phyloP scores from a whole-genome alignment of 2,329 filamentous ascomycete genomes.

The Penicillium fuscoglaucum region DNA sequence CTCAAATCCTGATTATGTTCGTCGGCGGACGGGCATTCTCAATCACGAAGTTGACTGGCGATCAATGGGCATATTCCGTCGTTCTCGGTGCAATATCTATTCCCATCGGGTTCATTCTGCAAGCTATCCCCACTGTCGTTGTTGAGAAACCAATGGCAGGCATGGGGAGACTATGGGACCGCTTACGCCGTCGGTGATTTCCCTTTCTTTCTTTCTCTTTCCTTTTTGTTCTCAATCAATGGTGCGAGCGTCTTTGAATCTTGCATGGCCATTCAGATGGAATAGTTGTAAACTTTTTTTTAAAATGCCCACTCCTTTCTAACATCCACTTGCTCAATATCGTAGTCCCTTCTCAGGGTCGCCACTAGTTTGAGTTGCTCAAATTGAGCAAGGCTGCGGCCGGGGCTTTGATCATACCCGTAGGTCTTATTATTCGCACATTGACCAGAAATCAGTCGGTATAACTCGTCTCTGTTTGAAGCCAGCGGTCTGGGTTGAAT shows the following conservation, averaged over 20 bases:
- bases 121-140: constrained; percentile 1
- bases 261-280: neutral
- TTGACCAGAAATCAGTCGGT: constrained; percentile 17
- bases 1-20: constrained; percentile 60
- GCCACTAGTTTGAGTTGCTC: constrained; percentile 39
- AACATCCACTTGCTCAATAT: constrained; percentile 33
- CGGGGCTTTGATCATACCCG: too few relatives aligned
- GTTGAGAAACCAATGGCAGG: constrained; percentile 6
- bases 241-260: neutral
- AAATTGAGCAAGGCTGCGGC: constrained; percentile 38
- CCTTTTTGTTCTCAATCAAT: neutral
- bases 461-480: constrained; percentile 1
- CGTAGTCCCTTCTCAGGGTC: constrained; percentile 36
- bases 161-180: neutral
- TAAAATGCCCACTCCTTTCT: neutral
- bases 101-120: constrained; percentile 43
- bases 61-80: constrained; percentile 58
- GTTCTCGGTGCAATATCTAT: constrained; percentile 52
- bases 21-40: constrained; percentile 58
- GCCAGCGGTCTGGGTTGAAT: constrained; percentile 29
- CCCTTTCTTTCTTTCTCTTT: neutral
- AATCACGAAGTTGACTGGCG: constrained; percentile 51
- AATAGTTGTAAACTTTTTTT: neutral
- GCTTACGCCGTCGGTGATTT: neutral
- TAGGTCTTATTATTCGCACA: constrained; percentile 6